A percentile compares a stretch with the other conserved stretches of the same genome.
Conservation (phyloP, 192 early-diverging fungal species). For the Dispira parvispora region DNA sequence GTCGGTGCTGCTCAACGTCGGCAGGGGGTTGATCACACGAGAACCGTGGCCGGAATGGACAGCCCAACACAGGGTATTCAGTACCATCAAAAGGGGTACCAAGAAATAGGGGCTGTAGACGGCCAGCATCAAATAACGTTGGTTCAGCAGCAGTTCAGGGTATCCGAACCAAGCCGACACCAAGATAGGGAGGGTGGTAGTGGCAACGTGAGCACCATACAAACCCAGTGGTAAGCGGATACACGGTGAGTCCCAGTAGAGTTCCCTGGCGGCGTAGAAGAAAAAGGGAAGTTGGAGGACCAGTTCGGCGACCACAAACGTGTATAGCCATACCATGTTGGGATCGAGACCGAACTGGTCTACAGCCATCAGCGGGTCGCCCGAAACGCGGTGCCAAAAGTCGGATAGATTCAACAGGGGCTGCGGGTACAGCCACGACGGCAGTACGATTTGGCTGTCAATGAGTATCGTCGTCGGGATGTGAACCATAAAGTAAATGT, state of each 20-base stretch:
- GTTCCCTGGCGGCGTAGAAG: slow-evolving; percentile 34
- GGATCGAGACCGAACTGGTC: slow-evolving; percentile 13
- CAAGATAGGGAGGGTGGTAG: slow-evolving; percentile 44
- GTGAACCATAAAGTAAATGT: slow-evolving; percentile 49
- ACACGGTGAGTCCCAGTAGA: slow-evolving; percentile 24
- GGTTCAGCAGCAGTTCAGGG: slow-evolving; percentile 22
- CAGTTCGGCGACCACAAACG: slow-evolving; percentile 39
- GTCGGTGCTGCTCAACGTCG: too few relatives aligned
- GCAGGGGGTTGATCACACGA: too few relatives aligned
- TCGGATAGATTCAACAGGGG: slow-evolving; percentile 18
- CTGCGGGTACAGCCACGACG: slow-evolving; percentile 17
- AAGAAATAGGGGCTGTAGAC: slow-evolving; percentile 54
- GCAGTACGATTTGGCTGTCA: slow-evolving; percentile 38
- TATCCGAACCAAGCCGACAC: slow-evolving; percentile 30
- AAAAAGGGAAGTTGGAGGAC: slow-evolving; percentile 55
- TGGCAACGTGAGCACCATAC: slow-evolving; percentile 58
- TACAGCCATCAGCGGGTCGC: slow-evolving; percentile 46
- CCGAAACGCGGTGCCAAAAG: slow-evolving; percentile 29
- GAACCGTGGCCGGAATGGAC: too few relatives aligned
- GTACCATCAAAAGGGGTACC: slow-evolving; percentile 39
- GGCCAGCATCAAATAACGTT: slow-evolving; percentile 24
- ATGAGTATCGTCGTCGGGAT: slow-evolving; percentile 48
- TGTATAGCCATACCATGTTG: slow-evolving; percentile 42
- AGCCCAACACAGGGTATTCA: background rate
- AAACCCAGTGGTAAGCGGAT: slow-evolving; percentile 31